Conservation (phyloP, 257 asterid genomes). For the Solanum piurae region DNA sequence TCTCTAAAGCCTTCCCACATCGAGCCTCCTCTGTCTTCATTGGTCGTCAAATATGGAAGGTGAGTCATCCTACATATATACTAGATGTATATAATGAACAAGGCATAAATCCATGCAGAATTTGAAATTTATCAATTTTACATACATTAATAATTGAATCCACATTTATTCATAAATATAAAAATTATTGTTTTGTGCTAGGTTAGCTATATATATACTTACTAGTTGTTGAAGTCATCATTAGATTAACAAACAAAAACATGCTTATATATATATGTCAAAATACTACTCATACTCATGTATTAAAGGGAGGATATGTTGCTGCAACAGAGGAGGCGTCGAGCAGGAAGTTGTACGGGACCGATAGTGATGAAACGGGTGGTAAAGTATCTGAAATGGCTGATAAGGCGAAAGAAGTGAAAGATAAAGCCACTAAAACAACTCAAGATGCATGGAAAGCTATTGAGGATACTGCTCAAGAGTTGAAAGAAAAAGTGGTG, state of each 20-base stretch:
- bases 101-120: background rate
- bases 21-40: background rate
- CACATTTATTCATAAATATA: too few species aligned
- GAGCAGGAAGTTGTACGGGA: background rate
- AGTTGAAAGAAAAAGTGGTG: background rate
- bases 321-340: background rate
- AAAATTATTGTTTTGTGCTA: too few species aligned
- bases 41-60: background rate
- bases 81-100: background rate
- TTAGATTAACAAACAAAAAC: background rate
- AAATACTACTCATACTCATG: background rate
- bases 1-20: background rate
- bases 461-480: background rate
- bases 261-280: background rate
- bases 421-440: background rate
- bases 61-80: background rate
- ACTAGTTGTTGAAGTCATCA: background rate
- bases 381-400: slow-evolving; percentile 2
- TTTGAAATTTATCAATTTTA: background rate
- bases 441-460: slow-evolving; percentile 9
- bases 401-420: background rate
- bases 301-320: background rate
- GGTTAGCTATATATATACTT: too few species aligned
- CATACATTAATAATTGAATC: background rate
- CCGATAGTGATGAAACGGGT: background rate